Percentiles rank a stretch among this genome's conserved stretches.
phyloP scores from a whole-genome alignment of 495 filamentous ascomycete genomes.

The Hamigera avellanea region DNA sequence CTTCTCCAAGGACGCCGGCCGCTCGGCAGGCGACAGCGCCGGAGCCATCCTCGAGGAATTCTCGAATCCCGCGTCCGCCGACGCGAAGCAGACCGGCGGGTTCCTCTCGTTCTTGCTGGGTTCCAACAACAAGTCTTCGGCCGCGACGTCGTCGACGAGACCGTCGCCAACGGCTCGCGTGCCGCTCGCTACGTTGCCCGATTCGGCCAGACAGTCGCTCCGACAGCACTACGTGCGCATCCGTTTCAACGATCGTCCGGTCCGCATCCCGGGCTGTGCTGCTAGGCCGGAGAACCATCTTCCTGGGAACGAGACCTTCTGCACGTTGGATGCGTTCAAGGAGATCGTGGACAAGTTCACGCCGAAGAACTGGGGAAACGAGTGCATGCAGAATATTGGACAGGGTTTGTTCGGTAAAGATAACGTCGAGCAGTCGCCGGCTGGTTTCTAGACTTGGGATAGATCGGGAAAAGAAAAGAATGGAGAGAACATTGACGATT shows the following conservation, averaged over 20 bases:
- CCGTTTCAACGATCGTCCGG: conserved; percentile 76
- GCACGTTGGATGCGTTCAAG: conserved; percentile 88
- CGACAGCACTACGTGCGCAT: conserved; percentile 81
- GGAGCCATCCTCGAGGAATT: conserved; percentile 14
- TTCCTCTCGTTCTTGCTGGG: conserved; percentile 23
- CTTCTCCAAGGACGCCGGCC: conserved; percentile 42
- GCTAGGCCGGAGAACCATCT: conserved; percentile 67
- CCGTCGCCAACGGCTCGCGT: conserved; percentile 24
- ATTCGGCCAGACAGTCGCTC: conserved; percentile 35
- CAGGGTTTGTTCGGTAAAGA: conserved; percentile 28
- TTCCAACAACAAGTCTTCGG: conserved; percentile 8
- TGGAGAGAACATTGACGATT: too few relatives aligned
- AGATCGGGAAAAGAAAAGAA: too few relatives aligned
- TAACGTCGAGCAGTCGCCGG: conserved; percentile 17
- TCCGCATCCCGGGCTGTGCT: conserved; percentile 71
- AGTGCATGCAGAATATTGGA: conserved; percentile 58
- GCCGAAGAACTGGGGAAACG: conserved; percentile 64
- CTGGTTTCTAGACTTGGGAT: conserved; percentile 22
- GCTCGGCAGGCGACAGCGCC: conserved; percentile 1
- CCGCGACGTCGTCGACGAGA: conserved; percentile 6
- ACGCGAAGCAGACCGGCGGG: conserved; percentile 12
- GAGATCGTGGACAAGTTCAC: conserved; percentile 82
- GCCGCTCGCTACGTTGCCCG: conserved; percentile 19
- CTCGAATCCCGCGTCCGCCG: conserved; percentile 11
- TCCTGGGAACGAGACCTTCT: conserved; percentile 81